Conservation (phyloP, 2,329 filamentous ascomycete genomes). For the Diaporthe eres region DNA sequence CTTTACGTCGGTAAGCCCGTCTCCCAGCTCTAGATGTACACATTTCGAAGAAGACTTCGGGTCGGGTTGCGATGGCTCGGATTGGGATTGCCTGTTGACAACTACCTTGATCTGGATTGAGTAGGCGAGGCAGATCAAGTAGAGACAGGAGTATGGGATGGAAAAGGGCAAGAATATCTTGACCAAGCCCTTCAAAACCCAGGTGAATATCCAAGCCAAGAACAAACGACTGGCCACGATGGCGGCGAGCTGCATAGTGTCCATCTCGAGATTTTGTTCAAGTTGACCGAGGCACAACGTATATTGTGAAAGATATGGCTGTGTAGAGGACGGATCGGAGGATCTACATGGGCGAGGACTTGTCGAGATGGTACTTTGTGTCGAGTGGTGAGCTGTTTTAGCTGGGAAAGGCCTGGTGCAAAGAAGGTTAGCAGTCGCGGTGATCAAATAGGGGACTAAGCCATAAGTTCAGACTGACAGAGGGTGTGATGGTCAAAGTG, state of each 20-base stretch:
- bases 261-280: background rate
- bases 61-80: too few species aligned
- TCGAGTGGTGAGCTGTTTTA: background rate
- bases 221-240: background rate
- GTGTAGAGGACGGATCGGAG: background rate
- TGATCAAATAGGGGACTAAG: background rate
- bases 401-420: background rate
- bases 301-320: background rate
- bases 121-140: too few species aligned
- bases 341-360: background rate
- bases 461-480: background rate
- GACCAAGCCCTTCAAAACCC: background rate
- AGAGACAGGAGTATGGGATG: too few species aligned
- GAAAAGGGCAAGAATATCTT: too few species aligned
- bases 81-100: too few species aligned
- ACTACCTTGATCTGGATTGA: too few species aligned
- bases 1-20: background rate
- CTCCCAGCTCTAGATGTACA: too few species aligned
- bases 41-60: too few species aligned
- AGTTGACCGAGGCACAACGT: background rate
- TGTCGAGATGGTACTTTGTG: too few species aligned
- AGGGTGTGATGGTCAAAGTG: background rate
- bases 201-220: background rate
- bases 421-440: background rate
- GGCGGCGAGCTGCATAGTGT: accelerated